These are phyloP conservation scores for Ustulina deusta DNA, from an alignment of 2,329 filamentous ascomycete genomes.

Conservation along the genomic window DNA sequence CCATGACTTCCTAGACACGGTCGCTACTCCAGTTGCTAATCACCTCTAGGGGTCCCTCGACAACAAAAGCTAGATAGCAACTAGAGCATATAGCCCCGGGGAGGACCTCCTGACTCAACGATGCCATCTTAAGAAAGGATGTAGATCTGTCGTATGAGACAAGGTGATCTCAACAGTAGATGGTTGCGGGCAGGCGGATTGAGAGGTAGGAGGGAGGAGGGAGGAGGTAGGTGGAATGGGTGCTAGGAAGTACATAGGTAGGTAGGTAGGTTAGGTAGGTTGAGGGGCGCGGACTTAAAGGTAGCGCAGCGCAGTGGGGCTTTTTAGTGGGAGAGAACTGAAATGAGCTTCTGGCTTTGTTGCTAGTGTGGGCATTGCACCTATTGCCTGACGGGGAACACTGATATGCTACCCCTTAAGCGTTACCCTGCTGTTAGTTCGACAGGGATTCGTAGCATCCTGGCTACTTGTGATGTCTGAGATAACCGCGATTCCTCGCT, in stretches of 20 bases:
- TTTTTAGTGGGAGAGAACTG: no score
- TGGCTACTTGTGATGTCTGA: slow-evolving; percentile 59
- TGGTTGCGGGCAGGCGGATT: not conserved
- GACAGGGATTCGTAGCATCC: slow-evolving; percentile 56
- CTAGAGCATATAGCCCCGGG: slow-evolving; percentile 9
- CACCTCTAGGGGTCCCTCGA: not conserved
- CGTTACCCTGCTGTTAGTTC: slow-evolving; percentile 55
- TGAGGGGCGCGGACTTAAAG: no score
- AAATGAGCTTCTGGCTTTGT: no score
- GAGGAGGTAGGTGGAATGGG: not conserved
- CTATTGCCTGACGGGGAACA: no score
- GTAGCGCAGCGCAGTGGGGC: no score
- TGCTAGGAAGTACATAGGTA: no score
- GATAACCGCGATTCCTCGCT: slow-evolving; percentile 71
- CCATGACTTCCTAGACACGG: slow-evolving; percentile 7
- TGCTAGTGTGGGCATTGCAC: no score
- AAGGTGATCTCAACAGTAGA: not conserved
- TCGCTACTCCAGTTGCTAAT: slow-evolving; percentile 7
- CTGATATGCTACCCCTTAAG: no score
- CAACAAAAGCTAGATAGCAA: slow-evolving; percentile 13
- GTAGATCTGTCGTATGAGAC: slow-evolving; percentile 6
- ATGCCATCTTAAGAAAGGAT: not conserved
- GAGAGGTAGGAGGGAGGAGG: not conserved
- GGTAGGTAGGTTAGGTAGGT: slow-evolving; percentile 2
- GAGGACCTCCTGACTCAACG: not conserved